These are phyloP conservation scores for Akanthomyces lecanii DNA, from an alignment of 2,329 filamentous ascomycete species.

Conservation along the genomic window DNA sequence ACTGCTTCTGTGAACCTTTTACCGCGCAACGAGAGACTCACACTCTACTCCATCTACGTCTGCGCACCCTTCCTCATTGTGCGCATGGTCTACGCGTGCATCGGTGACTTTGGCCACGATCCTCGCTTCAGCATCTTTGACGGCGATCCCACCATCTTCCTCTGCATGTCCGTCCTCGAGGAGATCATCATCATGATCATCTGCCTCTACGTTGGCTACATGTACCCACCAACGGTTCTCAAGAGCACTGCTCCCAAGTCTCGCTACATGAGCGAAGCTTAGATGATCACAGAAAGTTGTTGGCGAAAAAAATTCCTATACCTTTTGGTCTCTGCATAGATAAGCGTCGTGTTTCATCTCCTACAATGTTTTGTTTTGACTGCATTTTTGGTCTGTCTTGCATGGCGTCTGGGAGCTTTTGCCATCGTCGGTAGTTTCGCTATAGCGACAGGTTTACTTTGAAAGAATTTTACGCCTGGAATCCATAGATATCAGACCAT, in stretches of 20 bases:
- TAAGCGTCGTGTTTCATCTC: not conserved
- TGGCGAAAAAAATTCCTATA: not conserved
- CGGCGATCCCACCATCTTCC: slow-evolving; percentile 19
- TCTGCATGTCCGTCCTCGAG: slow-evolving; percentile 19
- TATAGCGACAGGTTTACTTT: not conserved
- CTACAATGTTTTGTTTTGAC: not conserved
- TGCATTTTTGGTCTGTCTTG: not conserved
- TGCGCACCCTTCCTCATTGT: slow-evolving; percentile 18
- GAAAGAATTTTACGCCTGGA: not conserved
- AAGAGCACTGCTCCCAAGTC: slow-evolving; percentile 1
- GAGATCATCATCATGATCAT: slow-evolving; percentile 19
- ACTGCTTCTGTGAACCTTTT: slow-evolving; percentile 1
- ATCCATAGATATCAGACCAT: not conserved
- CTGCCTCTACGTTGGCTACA: slow-evolving; percentile 18
- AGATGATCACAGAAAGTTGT: not conserved
- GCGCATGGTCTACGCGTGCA: slow-evolving; percentile 18
- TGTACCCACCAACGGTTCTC: slow-evolving; percentile 13
- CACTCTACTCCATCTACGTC: slow-evolving; percentile 16
- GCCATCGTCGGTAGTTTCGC: not conserved
- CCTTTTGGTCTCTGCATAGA: not conserved
- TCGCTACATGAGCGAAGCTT: slow-evolving; percentile 11
- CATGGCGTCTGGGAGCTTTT: not conserved
- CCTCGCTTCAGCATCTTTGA: slow-evolving; percentile 18
- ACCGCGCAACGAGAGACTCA: slow-evolving; percentile 15
- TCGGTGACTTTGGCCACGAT: slow-evolving; percentile 18